These are phyloP conservation scores for Bathelium albidoporum DNA, from an alignment of 495 filamentous ascomycete species.

Conservation along the genomic window DNA sequence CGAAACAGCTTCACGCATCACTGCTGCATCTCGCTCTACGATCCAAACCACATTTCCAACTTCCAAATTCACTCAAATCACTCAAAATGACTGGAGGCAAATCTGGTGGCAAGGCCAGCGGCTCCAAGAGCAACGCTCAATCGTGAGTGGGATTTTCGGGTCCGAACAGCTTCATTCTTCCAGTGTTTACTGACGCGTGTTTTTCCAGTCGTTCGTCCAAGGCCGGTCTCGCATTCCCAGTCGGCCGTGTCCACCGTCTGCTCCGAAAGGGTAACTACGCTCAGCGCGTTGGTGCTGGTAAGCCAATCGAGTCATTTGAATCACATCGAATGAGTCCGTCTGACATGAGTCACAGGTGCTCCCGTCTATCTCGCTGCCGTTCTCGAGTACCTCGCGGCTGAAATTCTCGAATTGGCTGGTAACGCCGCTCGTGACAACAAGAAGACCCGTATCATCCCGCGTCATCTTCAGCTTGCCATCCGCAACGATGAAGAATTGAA, in stretches of 20 bases:
- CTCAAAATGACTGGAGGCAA: slow-evolving; percentile 98
- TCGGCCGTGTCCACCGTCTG: slow-evolving; percentile 99
- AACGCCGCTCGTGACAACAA: slow-evolving; percentile 99
- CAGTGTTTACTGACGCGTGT: slow-evolving; percentile 19
- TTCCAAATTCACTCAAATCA: slow-evolving; percentile 25
- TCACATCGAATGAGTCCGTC: neutral
- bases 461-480: slow-evolving; percentile 98
- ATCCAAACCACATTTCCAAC: slow-evolving; percentile 21
- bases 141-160: slow-evolving; percentile 55
- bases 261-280: slow-evolving; percentile 99
- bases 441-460: slow-evolving; percentile 99
- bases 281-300: slow-evolving; percentile 96
- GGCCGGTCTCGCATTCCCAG: slow-evolving; percentile 97
- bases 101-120: slow-evolving; percentile 96
- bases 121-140: slow-evolving; percentile 84
- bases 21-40: slow-evolving; percentile 14
- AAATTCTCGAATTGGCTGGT: slow-evolving; percentile 97
- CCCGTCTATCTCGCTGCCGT: slow-evolving; percentile 97
- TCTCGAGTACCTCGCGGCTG: slow-evolving; percentile 95
- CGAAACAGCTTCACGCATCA: slow-evolving; percentile 13
- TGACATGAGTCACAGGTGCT: slow-evolving; percentile 51
- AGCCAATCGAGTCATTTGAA: slow-evolving; percentile 21
- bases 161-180: slow-evolving; percentile 9
- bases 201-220: slow-evolving; percentile 82
- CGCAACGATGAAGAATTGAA: slow-evolving; percentile 99